Evolutionary conservation across 2,329 filamentous ascomycete species (phyloP).

Genomic region (Ceratocystis variospora): DNA sequence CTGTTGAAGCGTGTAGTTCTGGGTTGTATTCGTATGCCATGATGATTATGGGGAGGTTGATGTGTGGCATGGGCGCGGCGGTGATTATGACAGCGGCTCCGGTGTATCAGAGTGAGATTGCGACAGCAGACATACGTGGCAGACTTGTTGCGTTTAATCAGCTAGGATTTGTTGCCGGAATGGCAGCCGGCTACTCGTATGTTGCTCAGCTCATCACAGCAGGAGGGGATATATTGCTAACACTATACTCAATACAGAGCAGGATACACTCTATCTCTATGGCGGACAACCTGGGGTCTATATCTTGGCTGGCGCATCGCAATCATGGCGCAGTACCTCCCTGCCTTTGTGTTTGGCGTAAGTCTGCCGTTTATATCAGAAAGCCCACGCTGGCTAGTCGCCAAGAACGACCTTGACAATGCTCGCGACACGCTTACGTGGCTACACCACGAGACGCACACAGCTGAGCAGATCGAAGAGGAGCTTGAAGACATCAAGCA

Average conservation of each 20-base stretch:
- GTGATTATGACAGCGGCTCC: constrained; percentile 44
- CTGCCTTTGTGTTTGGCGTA: constrained; percentile 35
- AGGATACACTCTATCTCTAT: constrained; percentile 42
- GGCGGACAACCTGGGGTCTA: constrained; percentile 32
- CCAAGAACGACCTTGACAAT: constrained; percentile 32
- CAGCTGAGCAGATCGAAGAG: constrained; percentile 27
- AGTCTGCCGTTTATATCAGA: constrained; percentile 42
- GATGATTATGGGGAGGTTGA: constrained; percentile 38
- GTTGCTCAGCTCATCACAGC: constrained; percentile 13
- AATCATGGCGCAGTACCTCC: constrained; percentile 38
- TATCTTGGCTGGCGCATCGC: constrained; percentile 41
- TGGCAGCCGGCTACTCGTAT: constrained; percentile 42
- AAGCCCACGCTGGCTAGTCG: constrained; percentile 45
- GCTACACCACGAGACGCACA: constrained; percentile 35
- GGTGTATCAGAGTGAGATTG: constrained; percentile 40
- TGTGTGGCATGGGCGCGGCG: constrained; percentile 40
- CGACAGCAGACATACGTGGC: constrained; percentile 27
- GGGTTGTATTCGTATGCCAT: constrained; percentile 31
- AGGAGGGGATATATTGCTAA: background rate
- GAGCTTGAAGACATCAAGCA: constrained; percentile 35
- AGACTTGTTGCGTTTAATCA: constrained; percentile 46
- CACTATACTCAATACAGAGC: constrained; percentile 30
- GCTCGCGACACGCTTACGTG: constrained; percentile 34
- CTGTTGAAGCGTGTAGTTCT: constrained; percentile 33
- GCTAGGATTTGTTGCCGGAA: constrained; percentile 41